Base-by-base conservation (phyloP, 1,139 yeast genomes). In the Scheffersomyces cryptocercus region DNA sequence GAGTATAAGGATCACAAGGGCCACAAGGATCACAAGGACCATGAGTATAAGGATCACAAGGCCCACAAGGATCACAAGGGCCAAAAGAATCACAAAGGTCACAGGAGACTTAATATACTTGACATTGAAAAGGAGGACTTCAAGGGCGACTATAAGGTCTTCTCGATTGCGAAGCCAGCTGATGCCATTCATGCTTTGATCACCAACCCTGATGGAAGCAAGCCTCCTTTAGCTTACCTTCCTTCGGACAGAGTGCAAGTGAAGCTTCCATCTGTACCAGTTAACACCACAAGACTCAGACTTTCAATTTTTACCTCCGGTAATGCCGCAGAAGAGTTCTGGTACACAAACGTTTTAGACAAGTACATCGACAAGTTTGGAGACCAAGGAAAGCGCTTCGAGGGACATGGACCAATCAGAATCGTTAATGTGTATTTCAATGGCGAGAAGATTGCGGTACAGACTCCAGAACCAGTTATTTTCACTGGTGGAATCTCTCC, bases 401-500 rank as follows among this genome's bases (percentile, higher is more conserved):
- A 55, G 4, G 86, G 86, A 5, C 85, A 82, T 56, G 95, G 88
- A 0, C 87, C 89, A 1, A 67, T 81, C 34, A 70, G 89, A 47
- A 64, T 75, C 13, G 67, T 82, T 16, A 77, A 79, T 48, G 77
- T 82, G 8, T 80, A 67, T 48, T 62, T 79, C 39, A 70, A 79
- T 51, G 84, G 76, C 15, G 49, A 68, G 20, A 69, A 79, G 46
- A 67, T 82, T 33, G 78, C 78, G 4, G 63, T 76, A 3, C 71
- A 72, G 35, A 66, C 79, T 8, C 86, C 88, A 3, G 76, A 77
- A 48, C 85, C 60, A 2, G 78, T 82, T 4, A 74, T 88, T 26
- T 88, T 75, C 64, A 81, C 95, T 1, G 96, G 96, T 10, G 95
- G 95, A 1, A 66, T 85, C 30, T 79, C 89, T 1, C 95, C 96